phyloP scores from a whole-genome alignment of 2,329 filamentous ascomycete genomes.

The Penicillium rolfsii region DNA sequence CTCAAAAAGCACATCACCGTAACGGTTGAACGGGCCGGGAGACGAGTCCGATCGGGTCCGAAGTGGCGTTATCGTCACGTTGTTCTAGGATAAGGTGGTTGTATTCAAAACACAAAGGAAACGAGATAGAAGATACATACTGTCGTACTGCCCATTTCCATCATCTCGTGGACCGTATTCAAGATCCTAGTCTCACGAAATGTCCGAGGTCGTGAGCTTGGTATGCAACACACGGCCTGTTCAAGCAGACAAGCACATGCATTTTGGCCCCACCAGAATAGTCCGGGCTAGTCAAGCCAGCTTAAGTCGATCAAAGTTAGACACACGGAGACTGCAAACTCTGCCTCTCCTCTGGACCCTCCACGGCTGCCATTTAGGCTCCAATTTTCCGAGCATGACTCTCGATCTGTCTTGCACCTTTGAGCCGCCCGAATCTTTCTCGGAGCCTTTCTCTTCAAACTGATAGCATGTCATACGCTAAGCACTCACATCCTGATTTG shows the following conservation, averaged over 20 bases:
- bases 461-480: background rate
- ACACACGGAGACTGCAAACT: background rate
- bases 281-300: background rate
- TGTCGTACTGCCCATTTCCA: background rate
- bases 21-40: slow-evolving; percentile 19
- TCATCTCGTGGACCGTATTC: background rate
- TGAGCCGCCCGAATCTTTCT: background rate
- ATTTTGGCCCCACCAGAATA: background rate
- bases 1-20: background rate
- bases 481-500: background rate
- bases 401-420: background rate
- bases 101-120: background rate
- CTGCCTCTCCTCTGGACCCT: background rate
- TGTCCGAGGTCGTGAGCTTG: background rate
- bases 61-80: slow-evolving; percentile 19
- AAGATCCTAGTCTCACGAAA: background rate
- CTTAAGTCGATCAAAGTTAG: background rate
- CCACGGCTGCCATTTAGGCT: background rate
- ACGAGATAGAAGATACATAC: background rate
- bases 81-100: background rate
- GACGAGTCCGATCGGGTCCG: slow-evolving; percentile 22
- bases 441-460: background rate
- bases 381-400: background rate
- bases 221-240: background rate
- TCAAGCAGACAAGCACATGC: background rate